These are phyloP conservation scores for Grosmannia serpens DNA, from an alignment of 2,329 filamentous ascomycete genomes.

Conservation along the genomic window DNA sequence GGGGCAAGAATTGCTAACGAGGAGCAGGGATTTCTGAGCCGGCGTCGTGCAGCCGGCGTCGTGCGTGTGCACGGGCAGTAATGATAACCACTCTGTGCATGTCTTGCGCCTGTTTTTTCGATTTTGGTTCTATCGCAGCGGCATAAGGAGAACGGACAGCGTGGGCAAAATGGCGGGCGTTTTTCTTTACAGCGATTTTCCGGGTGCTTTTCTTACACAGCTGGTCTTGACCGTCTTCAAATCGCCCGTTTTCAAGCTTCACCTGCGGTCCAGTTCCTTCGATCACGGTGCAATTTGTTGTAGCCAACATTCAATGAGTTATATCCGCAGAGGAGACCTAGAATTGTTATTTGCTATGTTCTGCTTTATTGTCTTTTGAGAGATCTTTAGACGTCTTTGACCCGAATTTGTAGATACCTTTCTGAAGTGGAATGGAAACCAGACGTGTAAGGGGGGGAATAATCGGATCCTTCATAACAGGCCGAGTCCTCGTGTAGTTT, in stretches of 20 bases:
- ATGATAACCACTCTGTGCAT: background rate
- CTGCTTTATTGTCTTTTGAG: background rate
- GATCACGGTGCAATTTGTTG: background rate
- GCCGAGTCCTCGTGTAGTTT: background rate
- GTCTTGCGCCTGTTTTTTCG: background rate
- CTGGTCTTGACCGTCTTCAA: background rate
- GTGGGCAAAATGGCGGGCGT: background rate
- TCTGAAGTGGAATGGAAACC: too few species aligned
- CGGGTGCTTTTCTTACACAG: background rate
- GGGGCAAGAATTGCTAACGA: constrained; percentile 5
- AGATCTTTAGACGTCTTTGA: too few species aligned
- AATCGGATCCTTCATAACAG: background rate
- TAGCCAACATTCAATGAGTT: too few species aligned
- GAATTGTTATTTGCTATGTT: background rate
- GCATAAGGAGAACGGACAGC: background rate
- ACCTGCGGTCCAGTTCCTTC: background rate
- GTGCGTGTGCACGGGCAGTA: too few species aligned
- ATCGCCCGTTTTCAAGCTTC: background rate
- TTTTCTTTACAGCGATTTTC: background rate
- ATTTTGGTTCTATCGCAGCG: background rate
- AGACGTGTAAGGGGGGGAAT: too few species aligned
- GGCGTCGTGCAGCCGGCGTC: too few species aligned
- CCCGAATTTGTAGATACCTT: too few species aligned
- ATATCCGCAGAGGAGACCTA: background rate
- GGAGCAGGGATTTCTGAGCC: constrained; percentile 6